These are phyloP conservation scores for Scheffersomyces segobiensis DNA, from an alignment of 1,139 yeast species.

Conservation along the genomic window DNA sequence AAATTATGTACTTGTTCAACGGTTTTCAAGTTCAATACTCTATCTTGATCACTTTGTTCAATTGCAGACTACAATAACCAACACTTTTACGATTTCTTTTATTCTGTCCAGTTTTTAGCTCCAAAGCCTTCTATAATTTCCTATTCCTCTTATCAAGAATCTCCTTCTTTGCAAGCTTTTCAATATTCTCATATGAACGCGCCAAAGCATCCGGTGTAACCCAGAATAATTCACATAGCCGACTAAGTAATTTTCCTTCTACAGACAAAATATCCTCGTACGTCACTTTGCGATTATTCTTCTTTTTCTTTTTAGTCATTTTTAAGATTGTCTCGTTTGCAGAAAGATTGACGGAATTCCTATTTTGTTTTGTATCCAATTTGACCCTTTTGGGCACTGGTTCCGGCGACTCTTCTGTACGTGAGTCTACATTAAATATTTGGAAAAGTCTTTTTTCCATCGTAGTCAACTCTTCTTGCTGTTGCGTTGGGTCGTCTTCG, in stretches of 20 bases:
- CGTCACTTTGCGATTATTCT: neutral
- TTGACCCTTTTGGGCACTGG: neutral
- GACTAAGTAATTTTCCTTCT: neutral
- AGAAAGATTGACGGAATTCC: slow-evolving; percentile 1
- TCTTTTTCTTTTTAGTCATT: neutral
- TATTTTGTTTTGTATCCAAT: slow-evolving; percentile 2
- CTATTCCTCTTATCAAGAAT: neutral
- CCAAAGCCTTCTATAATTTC: neutral
- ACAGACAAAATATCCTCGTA: neutral
- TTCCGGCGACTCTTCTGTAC: slow-evolving; percentile 1
- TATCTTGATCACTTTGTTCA: neutral
- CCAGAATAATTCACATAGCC: slow-evolving; percentile 4
- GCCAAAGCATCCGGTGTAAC: slow-evolving; percentile 3
- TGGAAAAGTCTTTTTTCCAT: slow-evolving; percentile 37
- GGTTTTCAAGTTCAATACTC: no score
- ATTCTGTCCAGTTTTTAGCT: neutral
- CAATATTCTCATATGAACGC: slow-evolving; percentile 1
- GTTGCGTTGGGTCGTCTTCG: slow-evolving; percentile 7
- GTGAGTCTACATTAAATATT: slow-evolving; percentile 29
- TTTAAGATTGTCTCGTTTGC: neutral
- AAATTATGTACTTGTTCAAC: no score
- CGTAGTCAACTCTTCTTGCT: slow-evolving; percentile 19
- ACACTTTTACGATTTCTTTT: neutral
- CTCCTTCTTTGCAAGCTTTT: neutral
- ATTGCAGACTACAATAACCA: neutral